phyloP scores from a whole-genome alignment of 495 filamentous ascomycete genomes.

The Delitschia confertaspora region DNA sequence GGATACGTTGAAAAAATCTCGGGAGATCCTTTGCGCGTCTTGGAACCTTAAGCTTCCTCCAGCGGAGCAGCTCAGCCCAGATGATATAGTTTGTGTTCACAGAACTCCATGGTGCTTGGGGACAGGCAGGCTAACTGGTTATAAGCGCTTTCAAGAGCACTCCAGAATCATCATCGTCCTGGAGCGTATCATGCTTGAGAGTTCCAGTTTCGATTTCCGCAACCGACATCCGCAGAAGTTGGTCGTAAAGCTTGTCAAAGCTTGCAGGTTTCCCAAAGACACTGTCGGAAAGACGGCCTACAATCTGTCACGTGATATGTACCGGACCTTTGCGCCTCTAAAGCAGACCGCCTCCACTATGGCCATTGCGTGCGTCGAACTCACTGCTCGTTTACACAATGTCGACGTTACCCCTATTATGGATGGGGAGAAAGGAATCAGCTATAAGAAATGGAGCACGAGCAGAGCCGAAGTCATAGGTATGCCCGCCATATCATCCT shows the following conservation, averaged over 20 bases:
- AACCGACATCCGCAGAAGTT: conserved; percentile 77
- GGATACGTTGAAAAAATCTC: conserved; percentile 93
- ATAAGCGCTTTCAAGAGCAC: conserved; percentile 65
- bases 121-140: background rate
- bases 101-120: background rate
- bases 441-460: conserved; percentile 51
- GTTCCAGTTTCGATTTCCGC: conserved; percentile 88
- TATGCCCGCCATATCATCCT: conserved; percentile 20
- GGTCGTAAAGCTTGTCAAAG: conserved; percentile 62
- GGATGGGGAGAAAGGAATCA: conserved; percentile 30
- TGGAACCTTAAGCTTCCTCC: conserved; percentile 70
- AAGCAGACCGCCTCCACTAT: conserved; percentile 76
- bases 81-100: conserved; percentile 59
- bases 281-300: conserved; percentile 52
- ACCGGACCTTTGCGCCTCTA: conserved; percentile 83
- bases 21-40: conserved; percentile 81
- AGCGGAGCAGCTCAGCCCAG: conserved; percentile 66
- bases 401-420: conserved; percentile 42
- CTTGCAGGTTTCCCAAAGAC: conserved; percentile 42
- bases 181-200: conserved; percentile 90
- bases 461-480: conserved; percentile 62
- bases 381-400: conserved; percentile 59
- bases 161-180: conserved; percentile 75
- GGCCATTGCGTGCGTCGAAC: conserved; percentile 71
- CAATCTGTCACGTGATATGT: conserved; percentile 76